Base-by-base conservation (phyloP, 305 asterid genomes). In the Solanum hybrid region DNA sequence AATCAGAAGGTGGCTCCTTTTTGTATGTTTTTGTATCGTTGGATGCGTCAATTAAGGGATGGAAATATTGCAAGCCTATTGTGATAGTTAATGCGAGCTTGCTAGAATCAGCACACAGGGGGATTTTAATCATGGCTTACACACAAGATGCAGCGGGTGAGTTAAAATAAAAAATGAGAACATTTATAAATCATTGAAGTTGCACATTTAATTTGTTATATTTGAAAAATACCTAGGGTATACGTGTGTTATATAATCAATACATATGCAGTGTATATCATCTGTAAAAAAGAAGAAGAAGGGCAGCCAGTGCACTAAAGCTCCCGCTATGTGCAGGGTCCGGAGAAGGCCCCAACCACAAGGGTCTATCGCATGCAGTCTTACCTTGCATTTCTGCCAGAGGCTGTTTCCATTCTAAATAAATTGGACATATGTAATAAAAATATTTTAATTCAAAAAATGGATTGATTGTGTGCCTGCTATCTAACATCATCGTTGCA, bases 121-220 rank as follows among this genome's bases (percentile, higher is more conserved):
- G 69, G 71, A 15, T 15, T 35, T 81, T 81, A 81, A 81, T 81
- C 69, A 81, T 5, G 37, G 86, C 86, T 26, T 81, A 42, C 69
- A 81, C 86, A 6, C 86, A 81, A 26, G 71, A 81, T 81, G 37
- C 86, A 40, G 86, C 71, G 13, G 86, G 86, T 81, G 86, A 40
- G 86, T 81, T 81, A 42, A 42, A 40, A 79, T 80, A 40, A 81
- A 1, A 79, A 24, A 38, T 79, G 35, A 45, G 1, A 24, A 26
- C 17, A 79, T 79, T 37, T 79, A 37, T 11, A 79, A 37, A 79
- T 79, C 34, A 79, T 17, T 76, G 40, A 76, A 76, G 80, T 32
- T 76, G 40, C 80, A 32, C 8, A 75, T 73, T 72, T 72, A 35
- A 36, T 36, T 37, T 37, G n/a, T 22, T 29, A 75, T 75, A 76